phyloP scores from a whole-genome alignment of 75 land plant genomes.

The Cryptomeria japonica region DNA sequence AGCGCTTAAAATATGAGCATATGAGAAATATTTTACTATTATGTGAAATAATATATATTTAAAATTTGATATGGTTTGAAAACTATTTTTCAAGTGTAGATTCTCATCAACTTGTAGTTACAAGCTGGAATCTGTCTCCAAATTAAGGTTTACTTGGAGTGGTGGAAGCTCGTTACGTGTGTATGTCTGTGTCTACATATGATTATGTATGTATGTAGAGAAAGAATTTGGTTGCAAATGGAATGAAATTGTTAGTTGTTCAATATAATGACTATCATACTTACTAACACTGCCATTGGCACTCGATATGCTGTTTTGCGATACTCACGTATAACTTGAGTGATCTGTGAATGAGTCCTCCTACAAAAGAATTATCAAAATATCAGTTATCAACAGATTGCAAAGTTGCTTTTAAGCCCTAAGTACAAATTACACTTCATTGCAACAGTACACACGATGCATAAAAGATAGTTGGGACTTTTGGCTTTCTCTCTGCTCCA shows the following conservation, averaged over 20 bases:
- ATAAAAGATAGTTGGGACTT: conserved; percentile 71
- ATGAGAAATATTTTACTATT: neutral
- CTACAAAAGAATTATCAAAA: conserved; percentile 34
- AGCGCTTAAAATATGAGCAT: neutral
- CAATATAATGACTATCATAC: conserved; percentile 14
- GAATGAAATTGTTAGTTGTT: neutral
- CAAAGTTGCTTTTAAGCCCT: neutral
- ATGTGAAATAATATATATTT: neutral
- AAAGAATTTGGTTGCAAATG: neutral
- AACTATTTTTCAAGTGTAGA: neutral
- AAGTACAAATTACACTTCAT: neutral
- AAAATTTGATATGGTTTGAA: neutral
- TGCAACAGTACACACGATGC: conserved; percentile 70
- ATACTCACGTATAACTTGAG: conserved; percentile 84
- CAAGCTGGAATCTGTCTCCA: neutral
- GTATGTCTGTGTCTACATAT: too few species aligned
- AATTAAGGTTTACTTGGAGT: neutral
- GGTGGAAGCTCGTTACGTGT: neutral
- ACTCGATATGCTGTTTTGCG: conserved; percentile 86
- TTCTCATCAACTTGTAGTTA: neutral
- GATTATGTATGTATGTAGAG: neutral
- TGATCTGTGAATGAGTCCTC: conserved; percentile 96
- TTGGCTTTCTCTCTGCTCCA: conserved; percentile 39
- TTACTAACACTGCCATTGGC: conserved; percentile 89
- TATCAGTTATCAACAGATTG: neutral